Evolutionary conservation across 345 rosid genomes (phyloP).

Genomic region (Geranium brycei): DNA sequence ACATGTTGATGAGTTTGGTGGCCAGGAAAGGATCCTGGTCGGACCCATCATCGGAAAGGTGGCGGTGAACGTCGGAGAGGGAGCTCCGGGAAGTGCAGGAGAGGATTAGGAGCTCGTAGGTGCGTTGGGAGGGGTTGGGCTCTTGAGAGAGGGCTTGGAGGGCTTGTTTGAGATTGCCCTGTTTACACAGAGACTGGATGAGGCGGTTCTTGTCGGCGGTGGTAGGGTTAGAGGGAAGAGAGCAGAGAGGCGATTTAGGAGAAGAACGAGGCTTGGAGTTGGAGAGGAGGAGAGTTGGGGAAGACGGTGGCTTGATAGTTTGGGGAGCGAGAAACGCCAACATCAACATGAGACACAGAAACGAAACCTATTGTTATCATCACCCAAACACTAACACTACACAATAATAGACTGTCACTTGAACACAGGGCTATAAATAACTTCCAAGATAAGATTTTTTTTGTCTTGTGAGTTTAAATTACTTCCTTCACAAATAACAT

Average conservation of each 20-base stretch:
- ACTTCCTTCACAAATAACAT: too few relatives aligned
- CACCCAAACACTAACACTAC: too few relatives aligned
- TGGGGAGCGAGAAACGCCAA: too few relatives aligned
- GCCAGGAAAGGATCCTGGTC: slow-evolving; percentile 90
- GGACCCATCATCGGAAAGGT: slow-evolving; percentile 51
- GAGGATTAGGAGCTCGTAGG: slow-evolving; percentile 71
- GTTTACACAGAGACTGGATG: slow-evolving; percentile 56
- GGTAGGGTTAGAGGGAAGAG: slow-evolving; percentile 21
- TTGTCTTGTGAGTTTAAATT: too few relatives aligned
- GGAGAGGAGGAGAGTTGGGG: too few relatives aligned
- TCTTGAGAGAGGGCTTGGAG: slow-evolving; percentile 45
- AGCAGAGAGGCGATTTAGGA: slow-evolving; percentile 10
- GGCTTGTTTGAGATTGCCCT: slow-evolving; percentile 68
- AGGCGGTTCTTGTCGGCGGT: slow-evolving; percentile 27
- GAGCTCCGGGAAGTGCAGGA: slow-evolving; percentile 48
- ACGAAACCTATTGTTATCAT: too few relatives aligned
- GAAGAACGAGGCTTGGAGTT: too few relatives aligned
- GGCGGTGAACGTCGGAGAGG: slow-evolving; percentile 51
- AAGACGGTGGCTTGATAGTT: too few relatives aligned
- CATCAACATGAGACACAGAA: too few relatives aligned
- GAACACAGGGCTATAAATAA: too few relatives aligned
- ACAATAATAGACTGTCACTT: too few relatives aligned
- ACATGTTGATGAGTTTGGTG: slow-evolving; percentile 72
- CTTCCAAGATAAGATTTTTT: too few relatives aligned
- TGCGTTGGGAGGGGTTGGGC: slow-evolving; percentile 56